These are phyloP conservation scores for Hanseniaspora hatyaiensis DNA, from an alignment of 805 yeast species.

Conservation along the genomic window DNA sequence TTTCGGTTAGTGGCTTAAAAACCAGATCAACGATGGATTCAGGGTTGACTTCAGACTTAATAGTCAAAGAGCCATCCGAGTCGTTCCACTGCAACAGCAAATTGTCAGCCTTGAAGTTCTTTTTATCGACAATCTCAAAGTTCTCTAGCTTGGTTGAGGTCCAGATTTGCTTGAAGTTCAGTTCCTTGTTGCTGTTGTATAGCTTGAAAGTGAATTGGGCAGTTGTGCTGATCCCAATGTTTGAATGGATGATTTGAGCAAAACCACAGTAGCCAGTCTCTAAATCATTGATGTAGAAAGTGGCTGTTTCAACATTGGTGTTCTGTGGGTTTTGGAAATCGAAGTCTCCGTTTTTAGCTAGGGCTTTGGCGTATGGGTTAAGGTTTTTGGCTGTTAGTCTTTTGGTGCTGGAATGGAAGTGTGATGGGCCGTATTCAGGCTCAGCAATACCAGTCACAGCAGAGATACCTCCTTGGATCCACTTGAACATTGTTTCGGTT, in stretches of 20 bases:
- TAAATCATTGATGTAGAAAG: conserved; percentile 68
- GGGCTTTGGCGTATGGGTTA: conserved; percentile 46
- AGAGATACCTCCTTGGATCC: conserved; percentile 79
- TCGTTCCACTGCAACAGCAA: conserved; percentile 52
- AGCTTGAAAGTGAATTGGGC: conserved; percentile 91
- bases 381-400: conserved; percentile 31
- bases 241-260: conserved; percentile 90
- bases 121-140: conserved; percentile 51
- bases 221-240: conserved; percentile 73
- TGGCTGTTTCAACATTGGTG: conserved; percentile 92
- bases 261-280: conserved; percentile 62
- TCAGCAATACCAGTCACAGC: conserved; percentile 95
- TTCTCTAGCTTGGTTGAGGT: conserved; percentile 81
- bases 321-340: conserved; percentile 60
- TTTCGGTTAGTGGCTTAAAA: conserved; percentile 47
- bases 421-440: conserved; percentile 90
- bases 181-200: conserved; percentile 34
- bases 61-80: conserved; percentile 37
- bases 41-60: conserved; percentile 51
- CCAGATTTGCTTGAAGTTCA: conserved; percentile 49
- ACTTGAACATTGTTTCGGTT: conserved; percentile 45
- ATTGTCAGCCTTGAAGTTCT: conserved; percentile 69
- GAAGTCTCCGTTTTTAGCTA: conserved; percentile 56
- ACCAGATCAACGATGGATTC: conserved; percentile 61
- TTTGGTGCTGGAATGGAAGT: conserved; percentile 72